Conservation (phyloP, 1,284 basidiomycete species). For the Kalmanozyma brasiliensis region DNA sequence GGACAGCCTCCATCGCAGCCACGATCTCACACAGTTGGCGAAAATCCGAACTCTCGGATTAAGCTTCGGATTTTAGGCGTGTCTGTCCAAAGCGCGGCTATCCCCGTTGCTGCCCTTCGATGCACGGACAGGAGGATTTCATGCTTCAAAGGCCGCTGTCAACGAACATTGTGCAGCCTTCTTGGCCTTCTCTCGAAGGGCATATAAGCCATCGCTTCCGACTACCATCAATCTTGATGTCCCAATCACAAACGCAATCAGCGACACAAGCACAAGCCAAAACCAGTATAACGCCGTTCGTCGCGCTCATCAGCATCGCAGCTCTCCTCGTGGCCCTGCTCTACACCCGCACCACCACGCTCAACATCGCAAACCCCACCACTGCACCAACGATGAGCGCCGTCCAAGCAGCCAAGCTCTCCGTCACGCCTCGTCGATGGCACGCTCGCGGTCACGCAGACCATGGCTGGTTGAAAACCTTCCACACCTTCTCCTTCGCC, state of each 20-base stretch:
- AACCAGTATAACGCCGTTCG: not conserved
- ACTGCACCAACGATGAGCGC: conserved; percentile 1
- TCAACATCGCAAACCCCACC: conserved; percentile 23
- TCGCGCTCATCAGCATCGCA: not conserved
- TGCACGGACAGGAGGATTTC: no score
- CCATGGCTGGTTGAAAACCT: conserved; percentile 83
- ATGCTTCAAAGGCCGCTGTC: no score
- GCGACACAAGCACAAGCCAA: not conserved
- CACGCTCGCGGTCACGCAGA: conserved; percentile 70
- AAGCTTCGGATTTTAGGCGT: no score
- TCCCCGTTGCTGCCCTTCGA: no score
- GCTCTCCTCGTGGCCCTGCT: conserved; percentile 1
- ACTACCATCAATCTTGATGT: not conserved
- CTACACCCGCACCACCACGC: not conserved
- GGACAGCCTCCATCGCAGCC: no score
- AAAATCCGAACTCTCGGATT: no score
- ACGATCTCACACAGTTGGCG: no score
- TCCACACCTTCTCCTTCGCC: conserved; percentile 75
- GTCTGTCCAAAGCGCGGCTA: no score
- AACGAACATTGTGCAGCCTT: no score
- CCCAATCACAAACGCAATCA: not conserved
- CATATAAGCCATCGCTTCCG: not conserved
- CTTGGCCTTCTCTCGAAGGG: no score
- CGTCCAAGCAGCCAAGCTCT: conserved; percentile 28
- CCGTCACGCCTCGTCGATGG: conserved; percentile 38